A percentile compares a stretch with the other conserved stretches of the same genome.
These are phyloP conservation scores for Euphrasia confusa DNA, from an alignment of 257 asterid genomes.

Conservation along the genomic window DNA sequence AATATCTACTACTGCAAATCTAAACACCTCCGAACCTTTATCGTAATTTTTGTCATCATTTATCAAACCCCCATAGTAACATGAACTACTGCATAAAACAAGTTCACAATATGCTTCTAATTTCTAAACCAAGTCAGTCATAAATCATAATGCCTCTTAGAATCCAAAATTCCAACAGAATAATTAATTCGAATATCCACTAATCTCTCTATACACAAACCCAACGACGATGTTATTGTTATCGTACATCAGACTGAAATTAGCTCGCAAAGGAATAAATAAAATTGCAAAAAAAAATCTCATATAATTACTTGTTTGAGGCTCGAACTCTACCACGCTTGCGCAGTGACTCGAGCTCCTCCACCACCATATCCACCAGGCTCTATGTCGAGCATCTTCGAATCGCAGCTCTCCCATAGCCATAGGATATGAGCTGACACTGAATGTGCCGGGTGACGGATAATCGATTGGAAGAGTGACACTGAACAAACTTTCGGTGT, in stretches of 20 bases:
- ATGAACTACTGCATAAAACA: too few species aligned
- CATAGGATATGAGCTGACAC: conserved; percentile 27
- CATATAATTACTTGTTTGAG: conserved; percentile 54
- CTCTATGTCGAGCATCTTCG: conserved; percentile 62
- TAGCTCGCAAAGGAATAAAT: too few species aligned
- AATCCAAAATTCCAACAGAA: conserved; percentile 1
- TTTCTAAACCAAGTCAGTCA: too few species aligned
- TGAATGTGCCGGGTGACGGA: conserved; percentile 31
- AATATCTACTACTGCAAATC: neutral
- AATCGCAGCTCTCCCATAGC: conserved; percentile 26
- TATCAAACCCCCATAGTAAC: too few species aligned
- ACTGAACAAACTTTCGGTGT: neutral
- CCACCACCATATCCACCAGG: conserved; percentile 48
- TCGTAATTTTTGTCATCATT: too few species aligned
- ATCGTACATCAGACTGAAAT: too few species aligned
- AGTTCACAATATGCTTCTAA: too few species aligned
- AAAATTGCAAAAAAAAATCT: too few species aligned
- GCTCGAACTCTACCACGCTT: conserved; percentile 54
- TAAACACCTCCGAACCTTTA: too few species aligned
- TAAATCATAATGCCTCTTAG: too few species aligned
- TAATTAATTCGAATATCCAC: neutral
- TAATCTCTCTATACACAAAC: too few species aligned
- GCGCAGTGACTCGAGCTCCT: conserved; percentile 48
- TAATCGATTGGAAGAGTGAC: conserved; percentile 25
- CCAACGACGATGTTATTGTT: too few species aligned